A percentile compares a stretch with the other conserved stretches of the same genome.
Conservation (phyloP, 306 rosid genomes). For the Abrus precatorius region DNA sequence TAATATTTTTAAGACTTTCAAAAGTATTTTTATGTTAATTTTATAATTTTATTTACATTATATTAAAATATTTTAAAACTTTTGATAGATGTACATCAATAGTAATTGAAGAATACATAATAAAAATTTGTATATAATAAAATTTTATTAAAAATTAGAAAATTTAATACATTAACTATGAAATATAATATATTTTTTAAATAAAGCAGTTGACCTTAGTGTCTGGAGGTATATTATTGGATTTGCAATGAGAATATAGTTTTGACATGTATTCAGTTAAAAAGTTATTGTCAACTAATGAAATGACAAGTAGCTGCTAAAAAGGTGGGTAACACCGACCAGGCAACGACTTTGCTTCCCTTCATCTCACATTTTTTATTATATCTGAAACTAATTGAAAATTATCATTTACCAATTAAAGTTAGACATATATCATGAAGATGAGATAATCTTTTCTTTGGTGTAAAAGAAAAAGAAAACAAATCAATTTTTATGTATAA, state of each 20-base stretch:
- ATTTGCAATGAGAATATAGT: too few relatives aligned
- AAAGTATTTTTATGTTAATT: too few relatives aligned
- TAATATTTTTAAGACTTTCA: neutral
- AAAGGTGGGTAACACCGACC: slow-evolving; percentile 57
- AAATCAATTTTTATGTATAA: slow-evolving; percentile 1
- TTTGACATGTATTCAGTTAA: slow-evolving; percentile 28
- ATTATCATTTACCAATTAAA: slow-evolving; percentile 18
- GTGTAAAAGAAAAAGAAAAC: neutral
- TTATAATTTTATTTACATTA: too few relatives aligned
- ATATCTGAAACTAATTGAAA: neutral
- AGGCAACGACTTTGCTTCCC: slow-evolving; percentile 44
- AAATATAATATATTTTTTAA: neutral
- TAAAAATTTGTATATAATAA: too few relatives aligned
- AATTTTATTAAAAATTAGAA: too few relatives aligned
- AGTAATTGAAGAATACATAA: too few relatives aligned
- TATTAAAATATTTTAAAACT: too few relatives aligned
- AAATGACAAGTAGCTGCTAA: slow-evolving; percentile 31
- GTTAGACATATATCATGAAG: slow-evolving; percentile 33
- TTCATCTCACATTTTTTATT: slow-evolving; percentile 22
- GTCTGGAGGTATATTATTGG: neutral
- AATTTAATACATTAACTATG: too few relatives aligned
- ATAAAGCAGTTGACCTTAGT: slow-evolving; percentile 38
- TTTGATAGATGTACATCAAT: too few relatives aligned
- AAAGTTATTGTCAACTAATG: slow-evolving; percentile 18
- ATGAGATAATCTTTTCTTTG: slow-evolving; percentile 24